Evolutionary conservation across 805 yeast species (phyloP), one percentile per base, ranked within the genome.

Genomic region (Lachancea meyersii): DNA sequence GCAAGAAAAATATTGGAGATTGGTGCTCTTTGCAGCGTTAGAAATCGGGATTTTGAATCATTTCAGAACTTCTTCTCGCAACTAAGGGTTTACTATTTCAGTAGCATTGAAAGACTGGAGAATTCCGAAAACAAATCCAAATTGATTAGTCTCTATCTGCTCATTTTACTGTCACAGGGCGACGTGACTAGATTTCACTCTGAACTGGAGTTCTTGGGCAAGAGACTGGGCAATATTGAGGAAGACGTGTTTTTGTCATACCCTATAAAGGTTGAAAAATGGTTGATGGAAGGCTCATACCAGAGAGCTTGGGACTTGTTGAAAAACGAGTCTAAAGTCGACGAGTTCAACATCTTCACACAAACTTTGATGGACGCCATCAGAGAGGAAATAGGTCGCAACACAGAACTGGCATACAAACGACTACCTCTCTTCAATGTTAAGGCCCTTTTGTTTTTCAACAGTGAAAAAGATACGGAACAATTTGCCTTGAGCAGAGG

Each of bases 231-330:
- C n/a, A 69, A 55, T 54, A 59, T 61, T 48, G 91, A 86, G 52
- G 70, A 72, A 27, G 95, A 86, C 60, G 70, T 73, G 51, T 86
- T 73, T 60, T 70, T 91, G 52, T 75, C 78, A 37, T 88, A 88
- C 61, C 97, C 97, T 19, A 80, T 91, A 41, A 80, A 80, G 52
- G 79, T 93, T 54, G 97, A 93, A 63, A 80, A 86, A 51, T 86
- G 94, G 83, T 76, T 93, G 51, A 87, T 91, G 82, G 97, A 93
- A 67, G 98, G 98, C 33, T 84, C 91, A 50, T 93, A 89, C 65
- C 93, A 87, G 63, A 86, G 86, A 64, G 91, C 89, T 35, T 85
- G 93, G 83, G 81, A 77, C 52, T 73, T 85, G 43, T 73, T 84
- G 67, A 58, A 54, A 53, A 52, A 50, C 43, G 68, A 60, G 6